Evolutionary conservation across 768 basidiomycete genomes (phyloP), one percentile per base, ranked within the genome.

Genomic region (Lentinula lateritia): DNA sequence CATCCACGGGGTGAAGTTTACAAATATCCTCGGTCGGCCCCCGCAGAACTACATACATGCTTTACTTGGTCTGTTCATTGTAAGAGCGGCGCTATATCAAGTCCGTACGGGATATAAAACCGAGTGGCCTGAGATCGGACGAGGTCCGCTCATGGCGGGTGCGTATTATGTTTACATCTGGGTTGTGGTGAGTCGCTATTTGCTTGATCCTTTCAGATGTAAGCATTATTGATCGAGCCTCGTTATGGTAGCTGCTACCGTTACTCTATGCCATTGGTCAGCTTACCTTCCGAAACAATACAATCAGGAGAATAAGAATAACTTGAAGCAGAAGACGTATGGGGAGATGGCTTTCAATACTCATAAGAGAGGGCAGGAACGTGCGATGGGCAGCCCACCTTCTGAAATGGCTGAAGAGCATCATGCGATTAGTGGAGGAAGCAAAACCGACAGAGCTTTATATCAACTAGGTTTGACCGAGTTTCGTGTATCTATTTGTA

Each of bases 1-100:
- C 58, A 81, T 85, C 61, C 85, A 85, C 64, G 82, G 72, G 64
- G 65, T 82, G 60, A 84, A 86, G 67, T 75, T 76, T 45, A 73
- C 72, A 16, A 61, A 70, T 46, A 58, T 66, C 8, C 64, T 63
- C 0, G 65, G 71, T 32, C 79, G 80, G 36, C 84, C 80, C 7
- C 70, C 75, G 50, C 85, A 80, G 63, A 86, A 88, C 67, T 87
- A 84, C 67, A 34, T 78, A 34, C 86, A 88, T 65, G 85, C 82
- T 10, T 61, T 83, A 13, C 60, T 86, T 0, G 87, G 86, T 0
- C 65, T 86, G 28, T 52, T 74, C 10, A 78, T 82, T 54, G 76
- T 87, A 54, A 79, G 67, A 8, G 70, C 84, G 6, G 75, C 82
- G 28, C 71, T 81, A 45, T 83, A 77, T 63, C 81, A 84, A 68